phyloP scores from a whole-genome alignment of 2,329 filamentous ascomycete species.

The Macrophomina phaseolina region DNA sequence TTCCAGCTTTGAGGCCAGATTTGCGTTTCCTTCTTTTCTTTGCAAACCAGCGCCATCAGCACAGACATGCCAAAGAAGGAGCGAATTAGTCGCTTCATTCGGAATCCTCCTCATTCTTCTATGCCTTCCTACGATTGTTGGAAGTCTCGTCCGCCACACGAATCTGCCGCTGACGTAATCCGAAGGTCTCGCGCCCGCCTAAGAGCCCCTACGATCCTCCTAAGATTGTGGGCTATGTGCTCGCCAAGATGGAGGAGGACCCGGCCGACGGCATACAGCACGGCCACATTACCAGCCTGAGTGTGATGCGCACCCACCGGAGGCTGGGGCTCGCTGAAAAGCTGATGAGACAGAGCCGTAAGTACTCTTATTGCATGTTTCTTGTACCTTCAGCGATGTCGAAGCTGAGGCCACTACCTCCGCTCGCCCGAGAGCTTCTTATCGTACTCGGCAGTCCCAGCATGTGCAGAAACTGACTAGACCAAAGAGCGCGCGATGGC shows the following conservation, averaged over 20 bases:
- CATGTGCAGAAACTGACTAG: neutral
- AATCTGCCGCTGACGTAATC: slow-evolving; percentile 12
- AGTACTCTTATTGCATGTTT: slow-evolving; percentile 44
- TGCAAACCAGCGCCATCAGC: neutral
- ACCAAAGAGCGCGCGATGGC: slow-evolving; percentile 87
- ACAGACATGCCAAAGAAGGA: too few relatives aligned
- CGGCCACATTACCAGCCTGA: slow-evolving; percentile 94
- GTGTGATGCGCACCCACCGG: slow-evolving; percentile 95
- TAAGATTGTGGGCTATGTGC: slow-evolving; percentile 98
- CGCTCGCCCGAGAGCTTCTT: too few relatives aligned
- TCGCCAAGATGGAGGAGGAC: slow-evolving; percentile 99
- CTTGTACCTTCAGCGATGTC: too few relatives aligned
- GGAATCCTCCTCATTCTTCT: neutral
- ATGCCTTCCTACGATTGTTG: neutral
- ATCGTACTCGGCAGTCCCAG: neutral
- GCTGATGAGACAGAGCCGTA: slow-evolving; percentile 95
- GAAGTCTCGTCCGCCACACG: neutral
- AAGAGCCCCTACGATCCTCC: slow-evolving; percentile 84
- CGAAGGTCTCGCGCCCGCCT: slow-evolving; percentile 72
- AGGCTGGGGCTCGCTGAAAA: slow-evolving; percentile 93
- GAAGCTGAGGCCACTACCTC: too few relatives aligned
- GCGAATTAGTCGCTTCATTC: too few relatives aligned
- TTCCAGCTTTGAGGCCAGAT: slow-evolving; percentile 3
- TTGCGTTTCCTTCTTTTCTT: neutral
- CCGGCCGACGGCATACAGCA: slow-evolving; percentile 88